phyloP scores from a whole-genome alignment of 129 eudicot species.

The Helianthus annuus region HanXRQr2.0-SUNRISE NC_035436.2:206935563-206936062 shows the following conservation, averaged over 20 bases:
- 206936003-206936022: too few species aligned
- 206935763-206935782: conserved; percentile 95
- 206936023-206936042: too few species aligned
- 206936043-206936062: too few species aligned
- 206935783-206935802: conserved; percentile 94
- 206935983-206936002: too few species aligned
- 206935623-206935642: background rate
- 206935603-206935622: background rate
- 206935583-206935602: conserved; percentile 5
- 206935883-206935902: too few species aligned
- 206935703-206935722: conserved; percentile 90
- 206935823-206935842: conserved; percentile 9
- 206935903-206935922: too few species aligned
- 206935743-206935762: conserved; percentile 99
- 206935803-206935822: conserved; percentile 72
- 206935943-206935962: too few species aligned
- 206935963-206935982: too few species aligned
- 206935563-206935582: conserved; percentile 99
- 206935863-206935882: too few species aligned
- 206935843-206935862: too few species aligned
- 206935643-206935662: conserved; percentile 22
- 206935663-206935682: conserved; percentile 95
- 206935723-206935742: conserved; percentile 98
- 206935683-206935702: conserved; percentile 92
- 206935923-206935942: too few species aligned